phyloP scores from a whole-genome alignment of 1,284 basidiomycete species.

The Microbotryum saponariae region DNA sequence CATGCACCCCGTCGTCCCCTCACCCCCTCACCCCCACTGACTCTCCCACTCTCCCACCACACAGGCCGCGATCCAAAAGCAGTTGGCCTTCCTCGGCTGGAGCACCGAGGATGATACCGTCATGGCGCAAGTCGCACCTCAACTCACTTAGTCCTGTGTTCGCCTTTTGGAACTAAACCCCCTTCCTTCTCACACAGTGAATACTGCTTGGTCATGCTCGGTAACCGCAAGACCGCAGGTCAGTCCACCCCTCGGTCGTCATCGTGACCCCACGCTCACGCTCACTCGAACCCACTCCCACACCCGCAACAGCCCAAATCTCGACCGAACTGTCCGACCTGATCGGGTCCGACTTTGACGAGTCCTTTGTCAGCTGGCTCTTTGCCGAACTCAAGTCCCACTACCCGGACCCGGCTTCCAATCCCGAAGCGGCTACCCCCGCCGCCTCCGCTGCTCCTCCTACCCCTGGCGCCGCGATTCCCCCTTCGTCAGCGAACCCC shows the following conservation, averaged over 20 bases:
- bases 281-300: neutral
- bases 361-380: conserved; percentile 72
- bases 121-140: conserved; percentile 40
- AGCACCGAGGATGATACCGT: conserved; percentile 74
- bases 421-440: neutral
- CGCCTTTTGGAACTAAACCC: conserved; percentile 36
- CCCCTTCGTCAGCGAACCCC: too few relatives aligned
- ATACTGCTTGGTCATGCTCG: conserved; percentile 84
- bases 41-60: neutral
- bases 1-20: neutral
- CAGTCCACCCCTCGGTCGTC: conserved; percentile 32
- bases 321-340: conserved; percentile 66
- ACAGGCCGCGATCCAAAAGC: conserved; percentile 70
- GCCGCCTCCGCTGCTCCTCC: conserved; percentile 3
- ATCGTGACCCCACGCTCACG: neutral
- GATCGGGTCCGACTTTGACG: conserved; percentile 47
- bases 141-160: conserved; percentile 80
- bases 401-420: conserved; percentile 44
- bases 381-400: conserved; percentile 56
- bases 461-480: neutral
- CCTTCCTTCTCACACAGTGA: conserved; percentile 49
- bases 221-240: conserved; percentile 78
- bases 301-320: conserved; percentile 57
- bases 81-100: conserved; percentile 66
- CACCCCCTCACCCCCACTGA: neutral